Evolutionary conservation across 192 early-diverging fungal species (phyloP), one percentile per base, ranked within the genome.

Genomic region (Coemansia sp.): DNA sequence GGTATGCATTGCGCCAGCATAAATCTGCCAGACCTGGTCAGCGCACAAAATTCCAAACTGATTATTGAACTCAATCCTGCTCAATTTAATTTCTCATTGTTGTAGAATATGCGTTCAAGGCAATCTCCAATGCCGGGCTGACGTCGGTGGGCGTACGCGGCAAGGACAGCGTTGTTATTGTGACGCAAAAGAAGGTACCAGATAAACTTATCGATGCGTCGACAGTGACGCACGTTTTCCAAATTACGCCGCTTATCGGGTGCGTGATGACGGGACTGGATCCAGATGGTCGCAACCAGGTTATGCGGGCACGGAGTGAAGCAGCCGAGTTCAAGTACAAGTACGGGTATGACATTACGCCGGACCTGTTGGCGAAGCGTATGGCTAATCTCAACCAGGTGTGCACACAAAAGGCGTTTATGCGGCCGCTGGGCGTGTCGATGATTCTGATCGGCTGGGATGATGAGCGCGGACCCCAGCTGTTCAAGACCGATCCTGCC

Each of bases 51-150:
- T 57, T 52, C 20, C 9, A 2, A 52, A 20, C 49, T 22, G 49
- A 52, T 20, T 52, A 52, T 20, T 52, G 49, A 52, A 20, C 49
- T 52, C 55, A 57, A 33, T 57, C 55, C 29, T 31, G 43, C 22
- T 46, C 9, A 36, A 44, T 33, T 41, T 44, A 24, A 13, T 18
- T 18, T 49, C 24, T 39, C 3, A n/a, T 12, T 33, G 34, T 11
- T 76, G 52, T 85, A 97, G 98, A 99, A 79, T 99, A 99, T 87
- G 97, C 98, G 41, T 99, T 98, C 87, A 99, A 99, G 85, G 98
- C 98, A n/a, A 99, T 99, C 72, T 92, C 95, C 38, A 98, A 97
- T 79, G 89, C 93, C 27, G 97, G 96, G 49, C 85, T 97, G 73
- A 99, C 98, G 7, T 94, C 95, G 50, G 90, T 99, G 43, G 97